Conservation (phyloP, 2,329 filamentous ascomycete genomes). For the Fusarium stilboides region DNA sequence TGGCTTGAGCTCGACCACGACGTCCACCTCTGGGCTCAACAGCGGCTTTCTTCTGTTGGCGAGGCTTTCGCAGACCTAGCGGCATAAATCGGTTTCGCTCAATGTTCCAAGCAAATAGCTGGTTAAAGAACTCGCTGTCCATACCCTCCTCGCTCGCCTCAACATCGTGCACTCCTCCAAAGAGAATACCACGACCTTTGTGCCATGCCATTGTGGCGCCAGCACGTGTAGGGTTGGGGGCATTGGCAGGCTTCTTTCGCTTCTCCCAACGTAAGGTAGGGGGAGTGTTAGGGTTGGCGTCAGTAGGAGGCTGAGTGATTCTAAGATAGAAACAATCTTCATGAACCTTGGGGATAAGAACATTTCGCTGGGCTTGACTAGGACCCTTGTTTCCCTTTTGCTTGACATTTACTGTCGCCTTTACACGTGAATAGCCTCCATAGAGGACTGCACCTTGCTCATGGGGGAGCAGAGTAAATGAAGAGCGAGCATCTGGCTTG, state of each 20-base stretch:
- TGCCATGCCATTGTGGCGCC: conserved; percentile 96
- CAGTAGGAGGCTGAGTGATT: conserved; percentile 79
- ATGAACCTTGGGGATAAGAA: conserved; percentile 89
- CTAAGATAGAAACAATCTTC: conserved; percentile 96
- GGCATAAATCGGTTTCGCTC: conserved; percentile 97
- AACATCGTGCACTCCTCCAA: conserved; percentile 95
- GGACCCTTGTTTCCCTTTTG: conserved; percentile 68
- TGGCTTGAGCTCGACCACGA: conserved; percentile 85
- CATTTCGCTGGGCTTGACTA: conserved; percentile 75
- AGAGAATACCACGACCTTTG: conserved; percentile 91
- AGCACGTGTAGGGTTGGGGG: conserved; percentile 85
- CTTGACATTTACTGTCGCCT: conserved; percentile 76
- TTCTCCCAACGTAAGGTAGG: conserved; percentile 91
- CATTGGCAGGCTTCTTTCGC: conserved; percentile 91
- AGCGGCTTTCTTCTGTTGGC: conserved; percentile 72
- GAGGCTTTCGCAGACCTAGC: conserved; percentile 80
- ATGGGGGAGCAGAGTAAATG: conserved; percentile 92
- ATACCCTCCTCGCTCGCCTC: conserved; percentile 95
- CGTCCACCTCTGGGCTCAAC: conserved; percentile 69
- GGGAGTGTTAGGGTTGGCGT: conserved; percentile 74
- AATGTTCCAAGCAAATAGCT: conserved; percentile 92
- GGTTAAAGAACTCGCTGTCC: conserved; percentile 97
- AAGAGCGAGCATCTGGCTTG: conserved; percentile 91
- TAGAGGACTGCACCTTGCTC: conserved; percentile 92
- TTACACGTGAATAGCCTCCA: conserved; percentile 94